Evolutionary conservation across 1,284 basidiomycete genomes (phyloP).

Genomic region (Ganoderma sp.): DNA sequence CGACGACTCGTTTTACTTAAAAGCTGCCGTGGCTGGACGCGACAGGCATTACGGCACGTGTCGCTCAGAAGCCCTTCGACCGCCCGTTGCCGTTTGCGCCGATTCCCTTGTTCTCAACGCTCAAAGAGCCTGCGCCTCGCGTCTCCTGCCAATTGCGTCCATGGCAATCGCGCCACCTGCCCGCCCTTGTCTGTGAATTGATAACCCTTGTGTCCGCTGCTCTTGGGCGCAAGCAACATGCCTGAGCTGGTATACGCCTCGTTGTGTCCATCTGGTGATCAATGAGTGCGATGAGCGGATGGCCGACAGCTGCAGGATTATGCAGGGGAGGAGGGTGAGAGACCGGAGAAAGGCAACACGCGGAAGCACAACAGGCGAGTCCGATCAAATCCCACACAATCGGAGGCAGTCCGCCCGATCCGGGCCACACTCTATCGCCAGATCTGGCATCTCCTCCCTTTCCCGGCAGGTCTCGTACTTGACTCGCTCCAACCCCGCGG

Average conservation of each 20-base stretch:
- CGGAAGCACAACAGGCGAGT: background rate
- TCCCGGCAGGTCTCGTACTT: constrained; percentile 20
- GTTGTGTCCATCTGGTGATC: background rate
- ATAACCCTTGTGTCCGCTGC: background rate
- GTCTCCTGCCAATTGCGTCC: background rate
- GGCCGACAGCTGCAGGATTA: background rate
- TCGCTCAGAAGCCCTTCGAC: constrained; percentile 15
- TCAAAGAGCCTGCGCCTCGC: background rate
- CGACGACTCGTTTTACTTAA: constrained; percentile 15
- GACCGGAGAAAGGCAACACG: background rate
- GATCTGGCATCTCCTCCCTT: constrained; percentile 29
- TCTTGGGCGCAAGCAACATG: background rate
- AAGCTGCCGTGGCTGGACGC: constrained; percentile 21
- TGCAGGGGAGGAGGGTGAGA: background rate
- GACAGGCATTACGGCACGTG: constrained; percentile 25
- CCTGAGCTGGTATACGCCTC: background rate
- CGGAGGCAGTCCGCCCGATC: constrained; percentile 22
- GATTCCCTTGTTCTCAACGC: constrained; percentile 26
- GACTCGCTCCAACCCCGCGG: background rate
- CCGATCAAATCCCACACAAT: constrained; percentile 21
- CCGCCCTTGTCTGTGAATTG: background rate
- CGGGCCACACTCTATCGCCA: constrained; percentile 29
- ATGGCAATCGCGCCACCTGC: constrained; percentile 1
- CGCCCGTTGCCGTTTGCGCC: constrained; percentile 17
- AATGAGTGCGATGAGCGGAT: background rate